Percentiles rank a stretch among this genome's conserved stretches.
phyloP scores from a whole-genome alignment of 1,284 basidiomycete species.

The Boletus semigastroideus region DNA sequence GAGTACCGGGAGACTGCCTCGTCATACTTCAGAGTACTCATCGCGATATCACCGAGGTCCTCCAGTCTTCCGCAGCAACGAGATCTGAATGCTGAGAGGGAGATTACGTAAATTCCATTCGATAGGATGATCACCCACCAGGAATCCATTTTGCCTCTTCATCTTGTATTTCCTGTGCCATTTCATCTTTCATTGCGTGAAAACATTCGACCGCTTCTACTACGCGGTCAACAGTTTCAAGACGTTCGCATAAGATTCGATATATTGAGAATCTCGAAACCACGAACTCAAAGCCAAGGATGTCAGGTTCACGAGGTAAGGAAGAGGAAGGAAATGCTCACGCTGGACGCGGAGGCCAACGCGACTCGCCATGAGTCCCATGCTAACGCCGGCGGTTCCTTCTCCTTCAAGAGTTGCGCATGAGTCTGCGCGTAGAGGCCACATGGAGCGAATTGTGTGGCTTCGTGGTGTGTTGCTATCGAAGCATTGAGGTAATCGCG shows the following conservation, averaged over 20 bases:
- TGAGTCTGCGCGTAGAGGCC: neutral
- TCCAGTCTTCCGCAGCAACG: no score
- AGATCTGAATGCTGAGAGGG: no score
- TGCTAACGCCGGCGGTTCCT: neutral
- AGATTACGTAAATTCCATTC: neutral
- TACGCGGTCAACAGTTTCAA: neutral
- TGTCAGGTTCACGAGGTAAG: no score
- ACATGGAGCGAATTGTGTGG: neutral
- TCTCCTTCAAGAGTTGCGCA: neutral
- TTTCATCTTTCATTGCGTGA: neutral
- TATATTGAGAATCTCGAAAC: neutral
- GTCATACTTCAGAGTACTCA: no score
- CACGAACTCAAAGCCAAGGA: neutral
- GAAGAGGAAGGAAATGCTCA: neutral
- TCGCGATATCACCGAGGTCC: no score
- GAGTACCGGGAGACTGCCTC: no score
- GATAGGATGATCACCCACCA: neutral
- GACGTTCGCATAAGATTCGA: neutral
- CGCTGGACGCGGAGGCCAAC: neutral
- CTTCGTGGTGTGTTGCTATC: neutral
- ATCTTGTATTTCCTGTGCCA: neutral
- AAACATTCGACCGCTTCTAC: neutral
- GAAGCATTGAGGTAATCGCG: conserved; percentile 3
- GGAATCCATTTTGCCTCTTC: neutral
- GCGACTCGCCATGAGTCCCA: neutral